A percentile compares a stretch with the other conserved stretches of the same genome.
Conservation (phyloP, 2,329 filamentous ascomycete species). For the Aspergillus sp. region DNA sequence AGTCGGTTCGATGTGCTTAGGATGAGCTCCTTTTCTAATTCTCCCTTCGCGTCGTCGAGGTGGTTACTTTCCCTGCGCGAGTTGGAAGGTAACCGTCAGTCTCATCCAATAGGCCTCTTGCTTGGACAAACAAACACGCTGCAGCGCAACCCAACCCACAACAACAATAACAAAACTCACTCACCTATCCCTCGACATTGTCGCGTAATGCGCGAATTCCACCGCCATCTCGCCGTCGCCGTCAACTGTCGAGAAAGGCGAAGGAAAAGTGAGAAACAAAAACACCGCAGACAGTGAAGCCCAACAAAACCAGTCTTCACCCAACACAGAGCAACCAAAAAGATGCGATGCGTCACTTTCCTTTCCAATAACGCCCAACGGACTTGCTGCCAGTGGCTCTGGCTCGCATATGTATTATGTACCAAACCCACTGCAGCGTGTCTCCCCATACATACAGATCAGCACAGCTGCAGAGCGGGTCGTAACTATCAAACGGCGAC, state of each 20-base stretch:
- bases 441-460: not conserved
- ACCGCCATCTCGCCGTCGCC: not conserved
- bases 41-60: slow-evolving; percentile 18
- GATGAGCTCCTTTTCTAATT: slow-evolving; percentile 27
- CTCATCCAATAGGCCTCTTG: not conserved
- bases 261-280: not conserved
- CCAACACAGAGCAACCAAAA: slow-evolving; percentile 20
- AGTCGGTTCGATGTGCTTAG: slow-evolving; percentile 20
- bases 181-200: not conserved
- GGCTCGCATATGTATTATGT: slow-evolving; percentile 19
- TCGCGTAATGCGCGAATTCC: not conserved
- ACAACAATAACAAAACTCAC: not conserved
- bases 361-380: slow-evolving; percentile 30
- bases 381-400: slow-evolving; percentile 17
- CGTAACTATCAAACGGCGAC: not conserved
- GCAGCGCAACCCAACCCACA: not conserved
- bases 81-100: not conserved
- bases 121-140: not conserved
- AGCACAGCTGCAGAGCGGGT: not conserved
- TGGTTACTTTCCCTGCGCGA: slow-evolving; percentile 19
- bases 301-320: not conserved
- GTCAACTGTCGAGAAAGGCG: not conserved
- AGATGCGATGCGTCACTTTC: slow-evolving; percentile 21
- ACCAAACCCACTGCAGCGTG: not conserved
- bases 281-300: not conserved